Evolutionary conservation across 2,329 filamentous ascomycete species (phyloP), one percentile per base, ranked within the genome.

Genomic region (Pleoardoris graminearum): DNA sequence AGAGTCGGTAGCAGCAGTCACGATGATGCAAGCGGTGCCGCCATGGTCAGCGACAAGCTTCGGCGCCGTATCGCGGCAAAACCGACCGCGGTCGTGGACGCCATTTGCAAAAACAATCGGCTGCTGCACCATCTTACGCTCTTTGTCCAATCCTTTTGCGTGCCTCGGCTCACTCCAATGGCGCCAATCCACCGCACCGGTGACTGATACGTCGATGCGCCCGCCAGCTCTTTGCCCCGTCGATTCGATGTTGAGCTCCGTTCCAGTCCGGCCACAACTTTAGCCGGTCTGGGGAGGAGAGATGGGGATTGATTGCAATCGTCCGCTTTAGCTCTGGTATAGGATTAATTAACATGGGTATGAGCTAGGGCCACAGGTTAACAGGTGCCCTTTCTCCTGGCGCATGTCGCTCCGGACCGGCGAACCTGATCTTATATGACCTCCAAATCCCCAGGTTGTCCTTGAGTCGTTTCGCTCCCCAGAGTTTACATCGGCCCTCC

Each of bases 261-360:
- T 48, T 52, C 57, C 33, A 47, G 57, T 57, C 55, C 57, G 62
- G 60, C 37, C 60, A 53, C 51, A 61, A 52, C 62, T 72, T 71
- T 68, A 71, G 62, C 70, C 68, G 68, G 65, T 60, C 53, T 67
- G 68, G 62, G 62, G 59, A 44, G 53, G 54, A 60, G 56, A 59
- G 58, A 66, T 62, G 67, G 63, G 62, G 60, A 66, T 51, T 53
- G n/a, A 59, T 58, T 62, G 62, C 59, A 68, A 58, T 67, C 65
- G 61, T 50, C 61, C 59, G 56, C 53, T 63, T 57, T 64, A 58
- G 60, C 52, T 63, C 61, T 53, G 61, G 53, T 66, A 66, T 62
- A 61, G 60, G 54, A 45, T 61, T 63, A 67, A 70, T 67, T 67
- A 55, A 61, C 50, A 57, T 43, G 42, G 33, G 54, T 52, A 61